Evolutionary conservation across 164 flowering plant species (phyloP).

Genomic region (Berberis thunbergii): DNA sequence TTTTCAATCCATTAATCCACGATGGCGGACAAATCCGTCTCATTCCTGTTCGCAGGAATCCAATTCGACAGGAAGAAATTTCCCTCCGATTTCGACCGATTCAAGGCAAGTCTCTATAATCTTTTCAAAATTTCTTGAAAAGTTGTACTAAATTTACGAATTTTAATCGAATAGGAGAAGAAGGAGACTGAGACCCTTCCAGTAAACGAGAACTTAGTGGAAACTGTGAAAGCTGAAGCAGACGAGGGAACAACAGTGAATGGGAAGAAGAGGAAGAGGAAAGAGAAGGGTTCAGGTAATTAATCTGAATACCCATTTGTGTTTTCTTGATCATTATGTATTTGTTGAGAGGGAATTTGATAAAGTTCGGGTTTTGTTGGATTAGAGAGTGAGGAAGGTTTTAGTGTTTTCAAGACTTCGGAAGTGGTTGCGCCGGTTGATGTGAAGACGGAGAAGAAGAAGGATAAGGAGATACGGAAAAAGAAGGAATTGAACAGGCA

Average conservation of each 20-base stretch:
- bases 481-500: conserved; percentile 54
- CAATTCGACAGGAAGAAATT: conserved; percentile 54
- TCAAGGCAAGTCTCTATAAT: conserved; percentile 25
- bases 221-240: conserved; percentile 7
- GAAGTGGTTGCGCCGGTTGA: conserved; percentile 12
- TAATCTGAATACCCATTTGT: not conserved
- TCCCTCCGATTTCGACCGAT: conserved; percentile 47
- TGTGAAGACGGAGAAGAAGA: conserved; percentile 14
- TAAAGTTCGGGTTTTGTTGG: conserved; percentile 1
- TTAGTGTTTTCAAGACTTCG: conserved; percentile 59
- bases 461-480: conserved; percentile 13
- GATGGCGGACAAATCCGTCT: conserved; percentile 9
- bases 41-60: conserved; percentile 60
- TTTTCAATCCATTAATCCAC: not conserved
- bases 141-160: not conserved
- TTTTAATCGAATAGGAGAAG: conserved; percentile 29
- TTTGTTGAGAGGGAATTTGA: not conserved
- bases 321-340: not conserved
- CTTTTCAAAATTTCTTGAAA: not conserved
- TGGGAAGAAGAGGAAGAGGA: conserved; percentile 51
- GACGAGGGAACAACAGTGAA: conserved; percentile 7
- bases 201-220: conserved; percentile 16
- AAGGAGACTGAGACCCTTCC: conserved; percentile 22
- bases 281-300: conserved; percentile 24
- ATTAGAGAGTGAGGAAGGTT: conserved; percentile 55